phyloP scores from a whole-genome alignment of 1,284 basidiomycete genomes.

The Somion occarium region DNA sequence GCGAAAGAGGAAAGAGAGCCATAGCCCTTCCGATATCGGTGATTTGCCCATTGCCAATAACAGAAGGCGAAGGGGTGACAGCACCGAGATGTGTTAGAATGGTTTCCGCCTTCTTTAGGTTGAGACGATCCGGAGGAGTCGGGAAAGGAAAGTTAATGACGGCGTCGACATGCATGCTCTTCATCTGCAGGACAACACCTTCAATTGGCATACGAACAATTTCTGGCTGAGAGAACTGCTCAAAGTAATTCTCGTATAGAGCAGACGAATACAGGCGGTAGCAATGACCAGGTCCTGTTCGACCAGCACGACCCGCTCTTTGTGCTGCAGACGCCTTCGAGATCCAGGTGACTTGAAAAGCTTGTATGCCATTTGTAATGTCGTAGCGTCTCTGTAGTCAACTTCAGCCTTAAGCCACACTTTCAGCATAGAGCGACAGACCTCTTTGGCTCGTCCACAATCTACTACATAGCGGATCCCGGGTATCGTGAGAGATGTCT shows the following conservation, averaged over 20 bases:
- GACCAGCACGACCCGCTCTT: conserved; percentile 71
- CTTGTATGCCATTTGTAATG: conserved; percentile 56
- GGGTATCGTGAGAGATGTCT: conserved; percentile 77
- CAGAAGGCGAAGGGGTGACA: conserved; percentile 39
- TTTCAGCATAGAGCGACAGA: conserved; percentile 26
- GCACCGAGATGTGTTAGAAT: conserved; percentile 84
- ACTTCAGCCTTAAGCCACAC: too few relatives aligned
- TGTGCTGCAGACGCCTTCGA: conserved; percentile 75
- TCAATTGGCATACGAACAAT: conserved; percentile 97
- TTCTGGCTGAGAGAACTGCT: conserved; percentile 85
- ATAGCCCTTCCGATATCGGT: conserved; percentile 89
- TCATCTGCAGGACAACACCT: conserved; percentile 97
- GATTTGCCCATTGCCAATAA: conserved; percentile 56
- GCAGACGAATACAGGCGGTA: conserved; percentile 73
- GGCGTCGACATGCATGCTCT: conserved; percentile 97
- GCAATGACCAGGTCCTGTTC: conserved; percentile 77
- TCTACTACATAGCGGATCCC: conserved; percentile 77
- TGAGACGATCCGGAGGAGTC: conserved; percentile 85
- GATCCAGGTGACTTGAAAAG: conserved; percentile 71
- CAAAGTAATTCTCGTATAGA: conserved; percentile 90
- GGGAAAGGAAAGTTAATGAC: conserved; percentile 99
- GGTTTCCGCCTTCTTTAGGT: conserved; percentile 80
- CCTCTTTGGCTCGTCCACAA: conserved; percentile 81
- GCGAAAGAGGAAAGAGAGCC: conserved; percentile 91
- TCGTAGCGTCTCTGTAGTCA: conserved; percentile 50